phyloP scores from a whole-genome alignment of 2,329 filamentous ascomycete genomes.

The Fusarium mundagurra region DNA sequence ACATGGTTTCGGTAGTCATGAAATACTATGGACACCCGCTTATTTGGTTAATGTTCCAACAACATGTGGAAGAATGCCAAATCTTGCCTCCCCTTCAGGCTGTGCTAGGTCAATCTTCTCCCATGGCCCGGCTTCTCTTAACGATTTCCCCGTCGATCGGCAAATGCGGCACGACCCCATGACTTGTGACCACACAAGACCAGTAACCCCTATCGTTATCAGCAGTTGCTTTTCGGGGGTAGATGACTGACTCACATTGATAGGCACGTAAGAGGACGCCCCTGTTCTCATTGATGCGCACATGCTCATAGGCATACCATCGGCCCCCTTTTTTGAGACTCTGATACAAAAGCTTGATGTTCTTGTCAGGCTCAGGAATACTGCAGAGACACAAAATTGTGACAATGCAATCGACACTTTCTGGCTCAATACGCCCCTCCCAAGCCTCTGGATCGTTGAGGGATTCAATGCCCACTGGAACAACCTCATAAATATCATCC shows the following conservation, averaged over 20 bases:
- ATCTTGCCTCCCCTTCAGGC: constrained; percentile 54
- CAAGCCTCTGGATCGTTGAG: constrained; percentile 55
- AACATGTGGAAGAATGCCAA: constrained; percentile 58
- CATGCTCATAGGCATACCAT: constrained; percentile 73
- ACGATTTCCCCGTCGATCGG: constrained; percentile 57
- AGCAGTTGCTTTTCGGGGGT: background rate
- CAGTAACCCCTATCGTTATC: constrained; percentile 54
- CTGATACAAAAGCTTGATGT: constrained; percentile 64
- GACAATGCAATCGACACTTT: constrained; percentile 67
- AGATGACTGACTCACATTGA: constrained; percentile 56
- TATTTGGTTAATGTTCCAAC: constrained; percentile 64
- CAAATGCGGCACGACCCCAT: constrained; percentile 63
- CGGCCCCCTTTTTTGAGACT: constrained; percentile 69
- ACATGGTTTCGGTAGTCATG: background rate
- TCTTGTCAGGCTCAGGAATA: constrained; percentile 67
- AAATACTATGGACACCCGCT: background rate
- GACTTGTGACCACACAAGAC: constrained; percentile 62
- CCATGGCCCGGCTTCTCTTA: constrained; percentile 63
- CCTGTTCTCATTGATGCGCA: constrained; percentile 51
- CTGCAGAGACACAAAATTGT: constrained; percentile 71
- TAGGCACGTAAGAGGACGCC: constrained; percentile 56
- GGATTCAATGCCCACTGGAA: constrained; percentile 71
- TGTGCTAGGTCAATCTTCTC: constrained; percentile 57
- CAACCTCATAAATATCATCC: constrained; percentile 66
- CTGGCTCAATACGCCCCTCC: constrained; percentile 59